These are phyloP conservation scores for Alternaria viburni DNA, from an alignment of 2,329 filamentous ascomycete species.

Conservation along the genomic window DNA sequence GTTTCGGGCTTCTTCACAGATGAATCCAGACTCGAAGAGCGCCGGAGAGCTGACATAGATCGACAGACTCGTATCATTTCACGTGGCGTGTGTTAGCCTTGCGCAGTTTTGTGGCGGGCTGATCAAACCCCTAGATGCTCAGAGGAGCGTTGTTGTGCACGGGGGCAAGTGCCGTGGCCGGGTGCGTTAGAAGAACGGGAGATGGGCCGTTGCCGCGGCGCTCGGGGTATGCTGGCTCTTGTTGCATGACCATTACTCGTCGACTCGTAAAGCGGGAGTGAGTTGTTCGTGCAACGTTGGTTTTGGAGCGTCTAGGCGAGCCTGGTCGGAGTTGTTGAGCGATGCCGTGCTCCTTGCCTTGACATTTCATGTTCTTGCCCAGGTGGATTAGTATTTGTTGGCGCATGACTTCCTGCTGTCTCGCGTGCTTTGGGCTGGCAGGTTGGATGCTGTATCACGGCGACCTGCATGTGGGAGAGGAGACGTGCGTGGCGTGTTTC, in stretches of 20 bases:
- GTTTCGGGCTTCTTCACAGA: background rate
- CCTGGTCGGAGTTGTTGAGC: slow-evolving; percentile 9
- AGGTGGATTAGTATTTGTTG: slow-evolving; percentile 7
- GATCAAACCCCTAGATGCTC: slow-evolving; percentile 22
- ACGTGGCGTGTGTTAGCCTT: background rate
- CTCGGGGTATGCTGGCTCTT: slow-evolving; percentile 22
- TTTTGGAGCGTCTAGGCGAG: slow-evolving; percentile 1
- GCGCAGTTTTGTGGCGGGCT: background rate
- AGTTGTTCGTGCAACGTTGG: slow-evolving; percentile 2
- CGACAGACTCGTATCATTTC: background rate
- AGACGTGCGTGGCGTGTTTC: slow-evolving; percentile 32
- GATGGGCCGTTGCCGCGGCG: slow-evolving; percentile 27
- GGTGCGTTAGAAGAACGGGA: slow-evolving; percentile 21
- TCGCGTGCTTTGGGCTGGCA: slow-evolving; percentile 13
- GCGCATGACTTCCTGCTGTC: slow-evolving; percentile 26
- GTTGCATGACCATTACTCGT: slow-evolving; percentile 12
- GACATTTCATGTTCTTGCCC: slow-evolving; percentile 9
- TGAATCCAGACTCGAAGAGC: background rate
- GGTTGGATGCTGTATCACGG: slow-evolving; percentile 20
- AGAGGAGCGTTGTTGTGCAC: slow-evolving; percentile 22
- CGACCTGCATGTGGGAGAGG: slow-evolving; percentile 15
- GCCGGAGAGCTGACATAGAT: background rate
- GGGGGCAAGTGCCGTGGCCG: slow-evolving; percentile 3
- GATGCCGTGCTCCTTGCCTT: slow-evolving; percentile 23
- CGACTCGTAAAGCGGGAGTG: background rate